Evolutionary conservation across 805 yeast genomes (phyloP), one percentile per base, ranked within the genome.

Genomic region (Candida krabiensis): DNA sequence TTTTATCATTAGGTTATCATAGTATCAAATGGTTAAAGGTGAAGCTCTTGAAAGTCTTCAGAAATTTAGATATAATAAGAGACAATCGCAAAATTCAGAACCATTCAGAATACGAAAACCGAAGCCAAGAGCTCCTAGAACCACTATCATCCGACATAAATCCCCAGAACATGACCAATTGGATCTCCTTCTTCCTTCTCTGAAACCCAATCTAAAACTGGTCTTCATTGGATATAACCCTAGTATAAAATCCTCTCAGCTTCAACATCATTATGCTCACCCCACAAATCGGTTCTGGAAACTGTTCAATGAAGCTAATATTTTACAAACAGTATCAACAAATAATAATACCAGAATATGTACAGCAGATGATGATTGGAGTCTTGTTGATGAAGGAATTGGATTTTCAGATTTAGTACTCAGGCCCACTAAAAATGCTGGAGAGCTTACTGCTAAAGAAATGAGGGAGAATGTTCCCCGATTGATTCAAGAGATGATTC

Each of bases 141-240:
- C n/a, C n/a, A n/a, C n/a, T n/a, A n/a, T 16, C 28, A 6, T 16
- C 28, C n/a, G 28, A 25, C 30, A 12, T 21, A 13, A 16, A 28
- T 9, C 23, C 14, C 3, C 16, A 18, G 8, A 22, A 36, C 6
- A 9, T 11, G 7, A n/a, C 12, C 12, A 16, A 28, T 21, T 21
- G 24, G 24, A 21, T 21, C 24, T 21, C 11, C 40, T 52, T 12
- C 41, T 23, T n/a, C 58, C 58, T 0, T 53, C 56, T 6, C 31
- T 53, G 9, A 18, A 21, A 5, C 9, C 28, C 1, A 56, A 55
- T 5, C 50, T 75, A 17, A 47, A 49, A 4, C 52, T 82, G 1
- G 67, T 84, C 3, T 83, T 84, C 48, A 68, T 83, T 3, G 93
- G 93, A 1, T 82, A 70, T 63, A 84, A 84, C 50, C 93, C 93